Evolutionary conservation across 129 eudicot species (phyloP).

Genomic region (Artemisia annua): DNA sequence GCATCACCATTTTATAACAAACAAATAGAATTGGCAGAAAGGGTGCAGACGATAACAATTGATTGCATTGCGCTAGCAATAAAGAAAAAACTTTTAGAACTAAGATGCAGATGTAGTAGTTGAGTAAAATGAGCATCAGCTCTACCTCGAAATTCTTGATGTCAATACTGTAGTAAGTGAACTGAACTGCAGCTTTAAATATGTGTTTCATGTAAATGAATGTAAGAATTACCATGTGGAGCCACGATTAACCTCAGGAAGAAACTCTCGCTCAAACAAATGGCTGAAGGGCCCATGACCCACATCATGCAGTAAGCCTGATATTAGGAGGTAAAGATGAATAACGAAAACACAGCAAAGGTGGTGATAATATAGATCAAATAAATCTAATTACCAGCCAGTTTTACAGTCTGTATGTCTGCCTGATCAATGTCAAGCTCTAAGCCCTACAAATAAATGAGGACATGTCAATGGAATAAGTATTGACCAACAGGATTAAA

Average conservation of each 20-base stretch:
- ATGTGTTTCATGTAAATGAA: constrained; percentile 3
- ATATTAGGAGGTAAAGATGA: constrained; percentile 1
- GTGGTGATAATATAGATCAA: constrained; percentile 2
- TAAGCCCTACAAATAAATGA: constrained; percentile 50
- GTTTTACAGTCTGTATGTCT: constrained; percentile 78
- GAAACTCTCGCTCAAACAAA: constrained; percentile 86
- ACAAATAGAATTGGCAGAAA: constrained; percentile 10
- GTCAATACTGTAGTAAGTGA: not conserved
- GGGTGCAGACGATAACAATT: constrained; percentile 12
- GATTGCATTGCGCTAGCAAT: constrained; percentile 5
- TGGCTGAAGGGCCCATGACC: constrained; percentile 99
- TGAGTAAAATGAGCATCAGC: constrained; percentile 12
- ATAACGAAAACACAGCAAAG: constrained; percentile 9
- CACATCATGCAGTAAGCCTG: constrained; percentile 90
- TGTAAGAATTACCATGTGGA: constrained; percentile 50
- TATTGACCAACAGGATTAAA: constrained; percentile 20
- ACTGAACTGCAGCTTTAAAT: constrained; percentile 8
- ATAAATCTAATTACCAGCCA: constrained; percentile 62
- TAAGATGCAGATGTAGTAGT: constrained; percentile 14
- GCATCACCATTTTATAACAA: constrained; percentile 14
- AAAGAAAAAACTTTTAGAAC: not conserved
- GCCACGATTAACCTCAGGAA: constrained; percentile 60
- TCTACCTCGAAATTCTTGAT: constrained; percentile 11
- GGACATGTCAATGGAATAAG: constrained; percentile 8
- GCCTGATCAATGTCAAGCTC: constrained; percentile 70